phyloP scores from a whole-genome alignment of 192 early-diverging fungal genomes.

The Umbelopsis sp. region DNA sequence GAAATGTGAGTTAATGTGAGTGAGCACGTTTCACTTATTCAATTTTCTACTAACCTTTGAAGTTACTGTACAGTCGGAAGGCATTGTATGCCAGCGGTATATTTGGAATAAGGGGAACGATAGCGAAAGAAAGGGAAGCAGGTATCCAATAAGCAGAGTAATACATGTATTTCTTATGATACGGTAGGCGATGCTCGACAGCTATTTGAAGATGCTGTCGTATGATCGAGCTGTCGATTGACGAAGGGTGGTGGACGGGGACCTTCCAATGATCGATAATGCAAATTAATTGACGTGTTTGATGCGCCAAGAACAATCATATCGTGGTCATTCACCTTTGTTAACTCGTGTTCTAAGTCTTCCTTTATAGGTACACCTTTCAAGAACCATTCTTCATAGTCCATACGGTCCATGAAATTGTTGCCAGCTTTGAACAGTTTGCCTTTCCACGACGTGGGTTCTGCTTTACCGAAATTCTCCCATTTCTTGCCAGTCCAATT shows the following conservation, averaged over 20 bases:
- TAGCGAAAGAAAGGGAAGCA: conserved; percentile 64
- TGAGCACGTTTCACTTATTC: background rate
- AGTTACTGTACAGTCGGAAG: conserved; percentile 80
- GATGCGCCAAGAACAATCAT: background rate
- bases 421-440: conserved; percentile 61
- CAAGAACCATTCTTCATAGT: conserved; percentile 75
- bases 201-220: conserved; percentile 47
- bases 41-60: conserved; percentile 57
- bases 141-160: conserved; percentile 69
- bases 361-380: conserved; percentile 67
- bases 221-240: conserved; percentile 46
- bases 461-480: conserved; percentile 45
- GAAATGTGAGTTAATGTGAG: background rate
- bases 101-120: conserved; percentile 77
- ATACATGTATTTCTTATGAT: conserved; percentile 73
- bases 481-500: conserved; percentile 57
- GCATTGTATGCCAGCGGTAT: conserved; percentile 79
- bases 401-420: conserved; percentile 68
- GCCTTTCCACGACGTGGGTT: conserved; percentile 53
- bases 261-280: conserved; percentile 30
- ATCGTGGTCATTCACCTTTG: conserved; percentile 27
- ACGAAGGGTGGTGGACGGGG: conserved; percentile 49
- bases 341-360: conserved; percentile 30
- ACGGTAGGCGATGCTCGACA: conserved; percentile 53
- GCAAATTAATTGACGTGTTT: background rate